Evolutionary conservation across 208 protist genomes (phyloP), one percentile per base, ranked within the genome.

Genomic region (Porcisia hertigi): DNA sequence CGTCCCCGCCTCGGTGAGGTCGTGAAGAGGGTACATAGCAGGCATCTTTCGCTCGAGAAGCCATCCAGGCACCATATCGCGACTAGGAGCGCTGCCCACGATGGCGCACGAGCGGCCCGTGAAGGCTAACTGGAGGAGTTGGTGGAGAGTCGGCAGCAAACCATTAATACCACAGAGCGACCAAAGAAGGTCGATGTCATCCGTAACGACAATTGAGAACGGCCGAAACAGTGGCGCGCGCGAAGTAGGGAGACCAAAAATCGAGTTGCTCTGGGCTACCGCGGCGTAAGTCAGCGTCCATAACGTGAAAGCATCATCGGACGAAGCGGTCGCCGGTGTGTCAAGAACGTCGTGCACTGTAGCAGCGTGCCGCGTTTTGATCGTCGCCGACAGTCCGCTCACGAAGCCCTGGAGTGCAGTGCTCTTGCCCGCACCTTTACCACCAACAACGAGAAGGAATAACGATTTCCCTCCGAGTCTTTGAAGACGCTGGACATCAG

Each of bases 131-230:
- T 75, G 60, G 43, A 92, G 59, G 1, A 90, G 63, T 4, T 60
- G 62, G 49, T 86, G 64, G 58, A 94, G 76, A 23, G 65, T 54
- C 12, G 73, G 72, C 6, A 77, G 65, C 34, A 81, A 54, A 6
- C 58, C 70, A 47, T 88, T 83, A 23, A 88, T 71, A 43, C 58
- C 41, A 60, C 83, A 84, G 45, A 96, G 84, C 30, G 72, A 39
- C 69, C 82, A 87, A 30, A 93, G 73, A 12, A 86, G 65, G 20
- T 85, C 81, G 23, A 93, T 69, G 62, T 94, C 88, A 65, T 96
- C 92, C 34, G 89, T 71, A 9, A 96, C 70, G 3, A 96, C 45
- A 39, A 94, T 79, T 2, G 88, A 88, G 25, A 83, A 77, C 5
- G 69, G 77, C 2, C 71, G 66, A 2, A 83, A 62, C n/a, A 23